These are phyloP conservation scores for Basipetospora chlamydospora DNA, from an alignment of 2,329 filamentous ascomycete species.

Conservation along the genomic window DNA sequence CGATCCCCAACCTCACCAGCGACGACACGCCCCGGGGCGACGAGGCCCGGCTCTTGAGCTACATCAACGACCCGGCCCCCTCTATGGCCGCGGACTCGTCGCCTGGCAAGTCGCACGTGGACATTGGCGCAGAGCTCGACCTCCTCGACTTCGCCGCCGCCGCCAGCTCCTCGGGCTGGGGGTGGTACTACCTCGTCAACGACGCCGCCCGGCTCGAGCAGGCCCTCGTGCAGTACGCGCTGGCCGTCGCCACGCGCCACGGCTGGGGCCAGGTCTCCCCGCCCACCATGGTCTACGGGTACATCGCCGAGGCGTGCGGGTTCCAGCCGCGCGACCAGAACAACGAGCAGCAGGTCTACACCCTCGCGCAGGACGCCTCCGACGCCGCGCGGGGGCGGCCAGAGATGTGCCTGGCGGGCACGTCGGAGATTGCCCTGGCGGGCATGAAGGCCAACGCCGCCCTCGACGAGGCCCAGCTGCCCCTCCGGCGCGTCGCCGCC, in stretches of 20 bases:
- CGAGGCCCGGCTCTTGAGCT: conserved; percentile 50
- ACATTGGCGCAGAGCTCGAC: conserved; percentile 73
- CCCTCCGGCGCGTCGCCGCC: conserved; percentile 65
- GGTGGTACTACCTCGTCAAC: conserved; percentile 93
- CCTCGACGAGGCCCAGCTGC: conserved; percentile 51
- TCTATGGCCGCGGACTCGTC: conserved; percentile 9
- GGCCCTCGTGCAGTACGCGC: conserved; percentile 74
- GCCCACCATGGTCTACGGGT: conserved; percentile 79
- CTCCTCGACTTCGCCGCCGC: conserved; percentile 82
- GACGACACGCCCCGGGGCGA: conserved; percentile 56
- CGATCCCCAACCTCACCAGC: conserved; percentile 78
- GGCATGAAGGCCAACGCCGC: conserved; percentile 70
- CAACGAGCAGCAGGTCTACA: conserved; percentile 86
- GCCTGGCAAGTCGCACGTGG: conserved; percentile 53
- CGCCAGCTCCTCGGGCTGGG: conserved; percentile 78
- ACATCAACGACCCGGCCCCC: conserved; percentile 59
- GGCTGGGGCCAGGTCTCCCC: conserved; percentile 75
- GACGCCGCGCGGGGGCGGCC: conserved; percentile 50
- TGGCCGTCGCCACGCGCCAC: conserved; percentile 53
- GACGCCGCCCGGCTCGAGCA: conserved; percentile 91
- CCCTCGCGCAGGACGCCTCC: conserved; percentile 37
- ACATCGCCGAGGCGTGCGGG: conserved; percentile 81
- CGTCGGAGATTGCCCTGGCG: conserved; percentile 87
- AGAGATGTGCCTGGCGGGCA: conserved; percentile 65
- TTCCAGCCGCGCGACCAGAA: conserved; percentile 87